Base-by-base conservation (phyloP, 345 rosid genomes). In the Anastatica hierochuntica region DNA sequence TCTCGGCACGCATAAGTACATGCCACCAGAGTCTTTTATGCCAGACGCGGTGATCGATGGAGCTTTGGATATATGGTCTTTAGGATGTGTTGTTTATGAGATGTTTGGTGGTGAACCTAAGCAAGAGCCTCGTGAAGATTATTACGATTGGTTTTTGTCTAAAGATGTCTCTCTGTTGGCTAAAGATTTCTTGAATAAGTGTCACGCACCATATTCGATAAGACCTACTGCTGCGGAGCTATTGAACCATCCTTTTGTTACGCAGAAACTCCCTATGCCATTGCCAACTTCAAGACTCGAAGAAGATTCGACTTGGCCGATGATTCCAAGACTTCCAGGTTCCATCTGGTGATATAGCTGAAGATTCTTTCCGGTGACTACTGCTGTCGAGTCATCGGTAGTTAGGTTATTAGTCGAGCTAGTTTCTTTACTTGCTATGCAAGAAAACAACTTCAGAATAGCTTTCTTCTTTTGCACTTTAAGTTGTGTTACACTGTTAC, bases 71-170 rank as follows among this genome's bases (percentile, higher is more conserved):
- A 15, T 56, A n/a, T 56, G 17, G 17, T 20, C 50, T 30, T 9
- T 56, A 43, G 60, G 60, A 7, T 56, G 60, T 43, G 30, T 55
- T 8, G 49, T 55, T 55, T 7, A 0, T 30, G 7, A 55, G 60
- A 55, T 55, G 60, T 43, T 56, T 43, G 61, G 61, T 15, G 42
- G 15, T 15, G 8, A 1, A 4, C 12, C 58, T 1, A 0, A 12
- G 13, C 2, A 4, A 8, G 1, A 21, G 4, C 6, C 27, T 4
- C 1, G 9, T 6, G 15, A 16, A 15, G 1, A 53, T 3, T 7
- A 1, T 16, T 53, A 39, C 26, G 11, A 8, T 7, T 53, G 58
- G 58, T 38, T 14, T 8, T 4, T 53, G 13, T 6, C 3, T 4
- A 9, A 36, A 13, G 5, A n/a, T 2, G 9, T 39, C 4, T 53